Evolutionary conservation across 2,329 filamentous ascomycete genomes (phyloP), one percentile per base, ranked within the genome.

Genomic region (Metarhizium guizhouense): DNA sequence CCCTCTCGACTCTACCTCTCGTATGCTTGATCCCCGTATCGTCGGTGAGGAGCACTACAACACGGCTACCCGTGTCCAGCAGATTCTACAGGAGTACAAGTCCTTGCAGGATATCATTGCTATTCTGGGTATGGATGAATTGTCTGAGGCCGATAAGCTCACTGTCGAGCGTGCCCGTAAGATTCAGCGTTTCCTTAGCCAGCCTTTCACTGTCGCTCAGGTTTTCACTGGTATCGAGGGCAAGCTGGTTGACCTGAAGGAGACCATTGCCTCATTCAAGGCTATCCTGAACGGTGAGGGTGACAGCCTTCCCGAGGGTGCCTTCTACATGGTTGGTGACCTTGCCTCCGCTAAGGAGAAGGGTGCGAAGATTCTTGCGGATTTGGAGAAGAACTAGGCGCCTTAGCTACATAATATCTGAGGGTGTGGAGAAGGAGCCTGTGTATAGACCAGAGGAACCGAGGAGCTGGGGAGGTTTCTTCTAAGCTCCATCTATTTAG

Each of bases 71-170:
- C 87, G 87, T 69, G 94, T 99, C 72, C 94, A 99, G 84, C 91
- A 96, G 82, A 97, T 96, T 79, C 87, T 99, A 74, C 94, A 99
- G 82, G 94, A 97, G 84, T 99, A 99, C 89, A 97, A 97, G 89
- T 97, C 93, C 63, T 90, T 99, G 66, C 94, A 99, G 83, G 94
- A 99, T 83, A 99, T 99, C 86, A 96, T 96, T 83, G 94, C 94
- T 78, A 99, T 99, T 91, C 80, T 97, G 75, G 93, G 93, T 87
- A 97, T 99, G 94, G 94, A 99, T 78, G 94, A 99, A 77, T 81
- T 99, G 79, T 97, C 94, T 63, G 94, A 97, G 84, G 88, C 89
- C 70, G 94, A 99, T 79, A 96, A 99, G 88, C 86, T 99, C 71
- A 97, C 94, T 68, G 94, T 99, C 84, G 94, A 99, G 88, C 94